Base-by-base conservation (phyloP, 2,329 filamentous ascomycete species). In the Myriosclerotinia curreyana region DNA sequence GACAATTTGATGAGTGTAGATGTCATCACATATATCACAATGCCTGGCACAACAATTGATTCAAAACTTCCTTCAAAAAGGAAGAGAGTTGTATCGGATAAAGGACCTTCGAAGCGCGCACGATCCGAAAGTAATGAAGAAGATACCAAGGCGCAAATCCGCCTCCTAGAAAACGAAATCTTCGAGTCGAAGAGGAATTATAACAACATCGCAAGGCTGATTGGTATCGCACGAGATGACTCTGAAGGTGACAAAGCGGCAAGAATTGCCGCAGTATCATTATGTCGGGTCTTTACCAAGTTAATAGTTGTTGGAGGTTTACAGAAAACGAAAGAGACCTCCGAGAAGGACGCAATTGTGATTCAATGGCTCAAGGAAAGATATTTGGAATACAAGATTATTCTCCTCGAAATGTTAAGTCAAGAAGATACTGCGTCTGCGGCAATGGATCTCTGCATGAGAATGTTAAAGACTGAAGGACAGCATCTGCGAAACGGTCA, bases 121-220 rank as follows among this genome's bases (percentile, higher is more conserved):
- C 77, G 71, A 66, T 74, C 74, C 15, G 73, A 75, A 63, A 74
- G 72, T 59, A 78, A 79, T 67, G 79, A 81, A 60, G 78, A 82
- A 67, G 83, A 86, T 73, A 75, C 80, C 53, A 83, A 88, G 74
- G 81, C 84, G 64, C 83, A 86, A 67, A 90, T 96, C 65, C 78
- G 94, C 50, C 78, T 85, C 62, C 83, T 97, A 62, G 93, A 97
- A 78, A 82, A 85, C 68, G 88, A 90, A 64, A 92, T 98, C 63
- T 78, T 92, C 67, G 88, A 95, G 76, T 96, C 92, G 58, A 90
- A 87, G 73, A 91, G 92, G 76, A 85, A 96, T 77, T 96, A 96
- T 81, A 96, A 96, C 80, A 92, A 96, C 74, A 94, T 98, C 72
- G 83, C 86, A 9, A 84, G 83, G 14, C 78, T 98, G 46, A 80